These are phyloP conservation scores for Sclerotinia sclerotiorum DNA, from an alignment of 2,329 filamentous ascomycete species.

Conservation along the genomic window DNA sequence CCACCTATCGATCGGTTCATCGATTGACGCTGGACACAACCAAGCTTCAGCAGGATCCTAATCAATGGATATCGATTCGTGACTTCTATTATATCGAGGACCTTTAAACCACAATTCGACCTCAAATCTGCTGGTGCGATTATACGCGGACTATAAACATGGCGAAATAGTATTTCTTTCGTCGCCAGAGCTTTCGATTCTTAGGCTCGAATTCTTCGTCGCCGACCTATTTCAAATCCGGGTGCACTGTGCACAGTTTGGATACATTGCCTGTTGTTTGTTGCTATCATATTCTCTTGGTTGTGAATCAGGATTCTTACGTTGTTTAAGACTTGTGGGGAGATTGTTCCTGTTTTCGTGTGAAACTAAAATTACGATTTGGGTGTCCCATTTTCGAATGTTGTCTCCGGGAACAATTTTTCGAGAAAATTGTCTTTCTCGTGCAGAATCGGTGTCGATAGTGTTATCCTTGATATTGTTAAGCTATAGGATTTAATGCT, in stretches of 20 bases:
- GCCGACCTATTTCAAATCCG: constrained; percentile 45
- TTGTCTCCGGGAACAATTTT: constrained; percentile 41
- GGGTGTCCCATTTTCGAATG: constrained; percentile 43
- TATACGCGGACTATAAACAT: constrained; percentile 54
- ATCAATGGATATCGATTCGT: constrained; percentile 24
- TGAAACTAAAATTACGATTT: constrained; percentile 46
- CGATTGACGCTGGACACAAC: constrained; percentile 11
- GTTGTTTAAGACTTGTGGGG: constrained; percentile 43
- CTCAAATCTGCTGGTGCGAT: constrained; percentile 55
- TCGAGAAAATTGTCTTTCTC: constrained; percentile 38
- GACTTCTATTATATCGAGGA: constrained; percentile 36
- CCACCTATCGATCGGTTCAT: constrained; percentile 12
- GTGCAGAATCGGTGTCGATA: constrained; percentile 41
- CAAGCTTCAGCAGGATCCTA: constrained; percentile 24
- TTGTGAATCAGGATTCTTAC: constrained; percentile 34
- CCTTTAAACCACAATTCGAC: constrained; percentile 48
- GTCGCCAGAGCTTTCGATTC: constrained; percentile 42
- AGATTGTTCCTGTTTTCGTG: constrained; percentile 43
- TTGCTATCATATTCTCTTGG: neutral
- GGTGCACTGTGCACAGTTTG: constrained; percentile 45
- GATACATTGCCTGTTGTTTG: constrained; percentile 40
- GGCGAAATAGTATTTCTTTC: constrained; percentile 45
- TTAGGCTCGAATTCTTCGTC: constrained; percentile 44
- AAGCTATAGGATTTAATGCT: neutral
- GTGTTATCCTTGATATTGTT: constrained; percentile 42